Percentiles rank a stretch among this genome's conserved stretches.
phyloP scores from a whole-genome alignment of 2,329 filamentous ascomycete genomes.

The Leptographium wingfieldii region DNA sequence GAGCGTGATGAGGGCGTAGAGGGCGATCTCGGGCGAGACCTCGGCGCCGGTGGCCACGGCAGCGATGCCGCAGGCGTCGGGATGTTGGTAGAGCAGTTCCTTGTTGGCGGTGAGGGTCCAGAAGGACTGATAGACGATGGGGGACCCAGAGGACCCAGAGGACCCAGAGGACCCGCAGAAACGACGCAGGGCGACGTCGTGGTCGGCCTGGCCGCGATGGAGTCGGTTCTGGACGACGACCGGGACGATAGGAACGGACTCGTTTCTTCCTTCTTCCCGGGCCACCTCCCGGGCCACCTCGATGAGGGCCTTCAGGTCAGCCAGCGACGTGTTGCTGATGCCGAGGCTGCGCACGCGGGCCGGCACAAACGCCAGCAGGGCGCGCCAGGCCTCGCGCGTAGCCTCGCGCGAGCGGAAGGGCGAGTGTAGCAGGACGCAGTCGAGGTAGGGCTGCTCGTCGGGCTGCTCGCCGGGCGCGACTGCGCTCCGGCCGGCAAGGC shows the following conservation, averaged over 20 bases:
- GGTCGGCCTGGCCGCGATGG: slow-evolving; percentile 29
- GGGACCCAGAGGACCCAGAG: slow-evolving; percentile 13
- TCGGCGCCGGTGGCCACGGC: slow-evolving; percentile 30
- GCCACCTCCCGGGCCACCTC: slow-evolving; percentile 10
- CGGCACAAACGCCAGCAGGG: slow-evolving; percentile 55
- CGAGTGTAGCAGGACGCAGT: slow-evolving; percentile 67
- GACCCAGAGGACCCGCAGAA: slow-evolving; percentile 25
- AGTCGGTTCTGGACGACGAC: slow-evolving; percentile 69
- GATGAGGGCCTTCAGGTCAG: slow-evolving; percentile 40
- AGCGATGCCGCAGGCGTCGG: slow-evolving; percentile 25
- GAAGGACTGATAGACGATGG: slow-evolving; percentile 38
- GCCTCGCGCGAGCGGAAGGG: slow-evolving; percentile 28
- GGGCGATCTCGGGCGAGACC: slow-evolving; percentile 26
- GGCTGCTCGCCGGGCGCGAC: too few species aligned
- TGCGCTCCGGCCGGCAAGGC: slow-evolving; percentile 12
- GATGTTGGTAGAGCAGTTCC: slow-evolving; percentile 24
- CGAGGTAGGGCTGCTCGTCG: slow-evolving; percentile 32
- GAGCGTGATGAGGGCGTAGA: slow-evolving; percentile 33
- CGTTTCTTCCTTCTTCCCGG: background rate
- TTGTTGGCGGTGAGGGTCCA: slow-evolving; percentile 40
- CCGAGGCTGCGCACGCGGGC: slow-evolving; percentile 52
- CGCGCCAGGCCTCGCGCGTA: slow-evolving; percentile 52
- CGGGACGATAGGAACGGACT: slow-evolving; percentile 18
- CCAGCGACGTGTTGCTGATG: slow-evolving; percentile 60
- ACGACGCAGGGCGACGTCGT: slow-evolving; percentile 46